Base-by-base conservation (phyloP, 1,284 basidiomycete species). In the Leccinum pallidistipes region DNA sequence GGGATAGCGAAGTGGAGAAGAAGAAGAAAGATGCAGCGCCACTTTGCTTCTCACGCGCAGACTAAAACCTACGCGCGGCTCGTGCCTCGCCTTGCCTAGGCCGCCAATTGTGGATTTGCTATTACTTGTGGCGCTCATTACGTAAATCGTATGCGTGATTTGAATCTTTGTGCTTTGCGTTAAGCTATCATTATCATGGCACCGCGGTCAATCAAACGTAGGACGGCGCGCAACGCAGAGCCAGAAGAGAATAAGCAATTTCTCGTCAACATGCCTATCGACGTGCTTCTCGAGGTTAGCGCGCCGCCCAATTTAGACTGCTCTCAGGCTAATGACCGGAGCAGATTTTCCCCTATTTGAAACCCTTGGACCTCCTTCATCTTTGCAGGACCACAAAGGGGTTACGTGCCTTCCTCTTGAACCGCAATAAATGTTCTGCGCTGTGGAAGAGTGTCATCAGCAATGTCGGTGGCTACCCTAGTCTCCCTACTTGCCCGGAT, bases 361-460 rank as follows among this genome's bases (percentile, higher is more conserved):
- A 73, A 24, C 78, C 80, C 2, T 27, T 66, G 21, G 79, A 80
- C 64, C 66, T 81, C 8, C 69, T 84, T 11, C 70, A 73, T 61
- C 74, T 83, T 2, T 65, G 79, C 9, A 71, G 80, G 24, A 75
- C 78, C 9, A 78, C 73, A 16, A 78, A 75, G 47, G 59, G 64
- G 0, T 66, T 83, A 24, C 77, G 80, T 18, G 59, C 61, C 8
- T 66, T 78, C 12, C 72, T 83, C n/a, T 69, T 80, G 67, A 65
- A 62, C 29, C 73, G 71, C 18, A 64, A 69, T 12, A 59, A 54
- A 34, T 72, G 75, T 0, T 68, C 65, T 10, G 62, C 62, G 0
- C 63, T 79, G 27, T 82, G 80, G 81, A 75, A 70, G 47, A 61
- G 60, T 16, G 65, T 69, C 12, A 67, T 77, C 12, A 59, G 64